Evolutionary conservation across 2,329 filamentous ascomycete genomes (phyloP), one percentile per base, ranked within the genome.

Genomic region (Penicillium sp.): DNA sequence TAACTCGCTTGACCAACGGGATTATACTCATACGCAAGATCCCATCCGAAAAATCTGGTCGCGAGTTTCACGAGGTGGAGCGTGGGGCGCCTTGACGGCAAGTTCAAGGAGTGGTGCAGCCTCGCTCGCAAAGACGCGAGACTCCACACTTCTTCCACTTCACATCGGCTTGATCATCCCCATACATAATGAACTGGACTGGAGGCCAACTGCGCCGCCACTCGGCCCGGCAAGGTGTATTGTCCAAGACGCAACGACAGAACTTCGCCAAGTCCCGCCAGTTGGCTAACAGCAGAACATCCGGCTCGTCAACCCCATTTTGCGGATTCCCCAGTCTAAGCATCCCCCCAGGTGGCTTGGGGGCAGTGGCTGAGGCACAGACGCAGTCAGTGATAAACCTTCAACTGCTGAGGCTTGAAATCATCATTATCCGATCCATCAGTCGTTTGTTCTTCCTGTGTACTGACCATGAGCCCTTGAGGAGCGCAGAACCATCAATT

Each of bases 171-270:
- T 23, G 7, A 7, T 11, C 21, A 23, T 23, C 21, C 21, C 11
- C 25, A 27, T 27, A 4, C 23, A 40, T 31, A 10, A 72, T 72
- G 69, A 71, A 71, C 39, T 71, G 69, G 69, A 70, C 64, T 16
- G 68, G 68, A 39, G 68, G 69, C 20, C 63, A 62, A 37, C 55
- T 72, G 16, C 61, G 62, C 34, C 67, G 68, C 25, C 62, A 69
- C 49, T 65, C 65, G 9, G 59, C 53, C 40, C 62, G 51, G 25
- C 43, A 56, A 28, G 53, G 56, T 27, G 48, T 47, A 4, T 31
- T 53, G 5, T 50, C 52, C 37, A 59, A 55, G 32, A 41, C 42
- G 20, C 59, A 63, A 50, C 65, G 53, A 40, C 57, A 62, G 28
- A 58, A 58, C 25, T 66, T 68, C 42, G 60, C 57, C 26, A 65